A percentile compares a stretch with the other conserved stretches of the same genome.
phyloP scores from a whole-genome alignment of 768 basidiomycete species.

The Mrakia hoshinonis region DNA sequence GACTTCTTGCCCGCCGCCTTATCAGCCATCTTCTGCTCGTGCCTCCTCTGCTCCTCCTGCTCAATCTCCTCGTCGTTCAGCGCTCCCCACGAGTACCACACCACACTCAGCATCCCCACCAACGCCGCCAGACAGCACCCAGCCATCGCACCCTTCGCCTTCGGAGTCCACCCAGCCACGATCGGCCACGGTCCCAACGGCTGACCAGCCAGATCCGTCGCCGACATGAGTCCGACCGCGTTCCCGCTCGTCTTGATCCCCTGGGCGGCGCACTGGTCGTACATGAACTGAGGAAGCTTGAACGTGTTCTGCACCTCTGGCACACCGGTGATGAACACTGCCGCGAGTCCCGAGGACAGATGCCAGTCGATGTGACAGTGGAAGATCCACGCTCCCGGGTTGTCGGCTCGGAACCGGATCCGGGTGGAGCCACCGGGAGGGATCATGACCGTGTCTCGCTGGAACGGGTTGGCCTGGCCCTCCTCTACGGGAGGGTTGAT shows the following conservation, averaged over 20 bases:
- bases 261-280: constrained; percentile 63
- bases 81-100: constrained; percentile 74
- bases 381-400: constrained; percentile 66
- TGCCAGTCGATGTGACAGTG: constrained; percentile 30
- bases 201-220: constrained; percentile 55
- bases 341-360: constrained; percentile 58
- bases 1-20: constrained; percentile 23
- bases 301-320: constrained; percentile 53
- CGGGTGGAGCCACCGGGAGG: constrained; percentile 50
- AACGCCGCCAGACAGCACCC: constrained; percentile 75
- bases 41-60: constrained; percentile 46
- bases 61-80: constrained; percentile 75
- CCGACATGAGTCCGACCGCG: constrained; percentile 65
- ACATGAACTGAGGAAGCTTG: constrained; percentile 52
- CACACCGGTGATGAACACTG: constrained; percentile 76
- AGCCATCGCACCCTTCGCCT: constrained; percentile 38
- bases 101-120: constrained; percentile 68
- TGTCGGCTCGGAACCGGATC: constrained; percentile 74
- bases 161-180: constrained; percentile 40
- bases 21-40: constrained; percentile 28
- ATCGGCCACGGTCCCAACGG: constrained; percentile 56
- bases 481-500: constrained; percentile 71
- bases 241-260: constrained; percentile 63
- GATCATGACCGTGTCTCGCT: constrained; percentile 62
- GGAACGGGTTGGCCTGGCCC: constrained; percentile 74